phyloP scores from a whole-genome alignment of 805 yeast species.

The Candida orba region DNA sequence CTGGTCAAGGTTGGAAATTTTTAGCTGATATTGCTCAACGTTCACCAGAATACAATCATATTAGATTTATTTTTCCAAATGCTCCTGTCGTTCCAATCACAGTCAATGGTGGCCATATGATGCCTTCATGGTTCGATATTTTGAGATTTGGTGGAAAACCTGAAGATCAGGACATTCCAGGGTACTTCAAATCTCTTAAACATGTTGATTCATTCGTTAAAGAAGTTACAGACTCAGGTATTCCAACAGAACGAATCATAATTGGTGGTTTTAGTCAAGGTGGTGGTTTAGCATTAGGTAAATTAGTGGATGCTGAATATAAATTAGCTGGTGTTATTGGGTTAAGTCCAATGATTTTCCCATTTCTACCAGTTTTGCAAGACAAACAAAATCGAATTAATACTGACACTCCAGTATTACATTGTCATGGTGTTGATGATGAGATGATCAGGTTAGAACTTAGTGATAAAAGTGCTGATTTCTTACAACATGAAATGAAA shows the following conservation, averaged over 20 bases:
- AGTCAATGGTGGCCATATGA: slow-evolving; percentile 52
- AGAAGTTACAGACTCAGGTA: slow-evolving; percentile 43
- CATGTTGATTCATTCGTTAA: slow-evolving; percentile 38
- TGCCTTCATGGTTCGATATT: slow-evolving; percentile 90
- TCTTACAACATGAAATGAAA: slow-evolving; percentile 40
- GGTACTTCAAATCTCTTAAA: slow-evolving; percentile 45
- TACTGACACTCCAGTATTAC: slow-evolving; percentile 66
- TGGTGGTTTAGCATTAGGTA: slow-evolving; percentile 67
- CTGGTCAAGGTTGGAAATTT: slow-evolving; percentile 86
- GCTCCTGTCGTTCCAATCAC: slow-evolving; percentile 75
- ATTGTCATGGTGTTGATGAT: slow-evolving; percentile 83
- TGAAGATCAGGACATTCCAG: slow-evolving; percentile 40
- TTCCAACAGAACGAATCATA: slow-evolving; percentile 61
- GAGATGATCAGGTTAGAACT: slow-evolving; percentile 36
- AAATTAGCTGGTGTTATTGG: slow-evolving; percentile 75
- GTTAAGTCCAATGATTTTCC: slow-evolving; percentile 63
- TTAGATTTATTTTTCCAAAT: slow-evolving; percentile 80
- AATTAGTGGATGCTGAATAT: slow-evolving; percentile 43
- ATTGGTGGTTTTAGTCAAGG: slow-evolving; percentile 97
- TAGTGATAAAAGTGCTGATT: slow-evolving; percentile 33
- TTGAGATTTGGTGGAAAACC: slow-evolving; percentile 41
- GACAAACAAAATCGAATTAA: slow-evolving; percentile 33
- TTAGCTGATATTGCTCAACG: slow-evolving; percentile 55
- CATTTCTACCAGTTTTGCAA: slow-evolving; percentile 18
- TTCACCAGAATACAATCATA: slow-evolving; percentile 40